Percentiles rank a stretch among this genome's conserved stretches.
Evolutionary conservation across 75 land plant genomes (phyloP).

Genomic region (Selaginella tamariscina): DNA sequence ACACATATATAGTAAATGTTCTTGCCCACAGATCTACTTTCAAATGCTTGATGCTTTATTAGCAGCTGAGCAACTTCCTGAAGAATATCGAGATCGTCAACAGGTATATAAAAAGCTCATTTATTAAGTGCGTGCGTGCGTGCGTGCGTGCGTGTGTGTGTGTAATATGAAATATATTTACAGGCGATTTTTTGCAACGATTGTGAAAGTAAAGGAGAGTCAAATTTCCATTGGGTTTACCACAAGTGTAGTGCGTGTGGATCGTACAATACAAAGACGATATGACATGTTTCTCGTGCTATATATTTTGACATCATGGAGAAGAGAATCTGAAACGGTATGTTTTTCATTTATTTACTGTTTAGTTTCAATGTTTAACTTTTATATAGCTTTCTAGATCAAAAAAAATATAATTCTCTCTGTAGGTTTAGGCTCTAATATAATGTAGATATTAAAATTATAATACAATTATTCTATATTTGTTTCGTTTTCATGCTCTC

Average conservation of each 20-base stretch:
- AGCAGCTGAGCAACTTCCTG: constrained; percentile 78
- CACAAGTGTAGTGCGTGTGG: constrained; percentile 81
- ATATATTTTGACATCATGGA: background rate
- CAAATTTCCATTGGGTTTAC: constrained; percentile 89
- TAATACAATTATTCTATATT: no score
- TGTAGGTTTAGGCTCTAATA: no score
- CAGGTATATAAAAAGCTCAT: no score
- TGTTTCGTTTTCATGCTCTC: no score
- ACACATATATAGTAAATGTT: no score
- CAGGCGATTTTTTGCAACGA: constrained; percentile 94
- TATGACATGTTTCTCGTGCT: constrained; percentile 25
- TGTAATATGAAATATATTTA: no score
- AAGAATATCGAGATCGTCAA: constrained; percentile 60
- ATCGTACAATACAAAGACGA: constrained; percentile 81
- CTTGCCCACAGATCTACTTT: constrained; percentile 68
- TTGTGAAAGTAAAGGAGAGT: constrained; percentile 58
- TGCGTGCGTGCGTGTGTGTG: no score
- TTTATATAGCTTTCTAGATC: background rate
- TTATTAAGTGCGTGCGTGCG: no score
- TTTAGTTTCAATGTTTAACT: background rate
- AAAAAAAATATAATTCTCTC: no score
- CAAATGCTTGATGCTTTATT: constrained; percentile 95
- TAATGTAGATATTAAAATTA: no score
- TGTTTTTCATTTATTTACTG: background rate
- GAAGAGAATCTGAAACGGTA: background rate